These are phyloP conservation scores for Guyanaporus albipodus DNA, from an alignment of 768 basidiomycete species.

Conservation along the genomic window DNA sequence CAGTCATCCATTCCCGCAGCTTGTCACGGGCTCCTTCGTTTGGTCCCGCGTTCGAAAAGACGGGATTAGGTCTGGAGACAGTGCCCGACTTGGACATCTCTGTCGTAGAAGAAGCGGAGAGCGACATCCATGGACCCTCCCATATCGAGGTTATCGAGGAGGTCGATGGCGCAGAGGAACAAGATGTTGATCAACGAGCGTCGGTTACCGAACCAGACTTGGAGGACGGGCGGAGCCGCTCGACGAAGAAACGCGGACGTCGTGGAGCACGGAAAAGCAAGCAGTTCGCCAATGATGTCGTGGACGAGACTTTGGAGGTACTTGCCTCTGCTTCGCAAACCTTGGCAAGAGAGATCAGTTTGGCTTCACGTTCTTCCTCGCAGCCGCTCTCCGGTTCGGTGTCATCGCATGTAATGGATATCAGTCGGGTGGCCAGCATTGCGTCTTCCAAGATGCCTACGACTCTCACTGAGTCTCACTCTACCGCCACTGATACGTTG, in stretches of 20 bases:
- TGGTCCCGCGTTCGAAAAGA: conserved; percentile 40
- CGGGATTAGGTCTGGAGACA: conserved; percentile 44
- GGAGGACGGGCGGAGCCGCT: conserved; percentile 44
- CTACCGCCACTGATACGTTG: conserved; percentile 14
- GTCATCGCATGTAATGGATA: conserved; percentile 19
- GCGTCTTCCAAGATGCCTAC: conserved; percentile 37
- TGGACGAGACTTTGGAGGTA: conserved; percentile 59
- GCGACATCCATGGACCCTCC: conserved; percentile 24
- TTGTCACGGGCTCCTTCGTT: conserved; percentile 64
- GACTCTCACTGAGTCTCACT: conserved; percentile 31
- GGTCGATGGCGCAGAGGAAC: conserved; percentile 34
- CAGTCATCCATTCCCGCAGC: conserved; percentile 49
- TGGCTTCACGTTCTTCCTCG: conserved; percentile 51
- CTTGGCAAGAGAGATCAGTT: conserved; percentile 80
- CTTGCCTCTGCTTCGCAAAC: conserved; percentile 79
- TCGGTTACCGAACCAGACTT: conserved; percentile 28
- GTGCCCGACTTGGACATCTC: conserved; percentile 46
- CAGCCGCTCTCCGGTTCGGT: conserved; percentile 18
- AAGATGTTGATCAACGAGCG: conserved; percentile 20
- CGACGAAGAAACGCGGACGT: conserved; percentile 77
- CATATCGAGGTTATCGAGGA: conserved; percentile 36
- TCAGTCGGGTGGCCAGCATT: conserved; percentile 22
- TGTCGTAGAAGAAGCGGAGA: conserved; percentile 41
- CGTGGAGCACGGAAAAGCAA: conserved; percentile 82
- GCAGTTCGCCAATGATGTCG: conserved; percentile 20